Conservation (phyloP, 441 rosid species). For the Populus trichocarpa region DNA sequence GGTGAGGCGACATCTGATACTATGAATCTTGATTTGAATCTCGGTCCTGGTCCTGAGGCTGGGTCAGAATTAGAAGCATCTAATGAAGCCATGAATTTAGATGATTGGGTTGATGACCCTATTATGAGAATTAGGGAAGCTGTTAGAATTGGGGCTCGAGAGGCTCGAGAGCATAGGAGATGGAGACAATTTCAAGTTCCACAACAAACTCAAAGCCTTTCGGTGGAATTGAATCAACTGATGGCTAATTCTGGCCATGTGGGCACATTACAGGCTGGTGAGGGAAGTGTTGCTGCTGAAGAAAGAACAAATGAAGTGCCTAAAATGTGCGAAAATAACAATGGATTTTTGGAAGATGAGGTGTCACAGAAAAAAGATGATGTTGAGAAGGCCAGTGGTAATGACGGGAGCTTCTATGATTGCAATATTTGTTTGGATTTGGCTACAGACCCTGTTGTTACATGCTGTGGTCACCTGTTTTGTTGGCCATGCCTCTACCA, state of each 20-base stretch:
- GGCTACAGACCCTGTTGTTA: conserved; percentile 88
- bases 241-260: conserved; percentile 48
- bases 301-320: conserved; percentile 59
- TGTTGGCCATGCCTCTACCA: conserved; percentile 91
- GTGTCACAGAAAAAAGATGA: conserved; percentile 52
- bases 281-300: conserved; percentile 77
- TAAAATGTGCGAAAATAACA: conserved; percentile 67
- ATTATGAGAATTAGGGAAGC: conserved; percentile 56
- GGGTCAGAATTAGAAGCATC: conserved; percentile 39
- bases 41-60: conserved; percentile 78
- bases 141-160: conserved; percentile 47
- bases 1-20: conserved; percentile 70
- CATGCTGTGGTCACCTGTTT: conserved; percentile 94
- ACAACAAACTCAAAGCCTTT: conserved; percentile 41
- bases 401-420: conserved; percentile 78
- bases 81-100: conserved; percentile 54
- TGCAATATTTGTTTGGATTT: conserved; percentile 92
- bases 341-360: conserved; percentile 54
- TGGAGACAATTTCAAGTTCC: conserved; percentile 55
- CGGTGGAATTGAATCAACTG: conserved; percentile 58
- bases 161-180: conserved; percentile 48
- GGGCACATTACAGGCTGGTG: conserved; percentile 72
- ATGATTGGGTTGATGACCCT: conserved; percentile 51
- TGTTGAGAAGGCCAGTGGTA: conserved; percentile 51
- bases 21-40: conserved; percentile 95